Evolutionary conservation across 116 monocot species (phyloP), one percentile per base, ranked within the genome.

Genomic region (Phalaenopsis hybrid): DNA sequence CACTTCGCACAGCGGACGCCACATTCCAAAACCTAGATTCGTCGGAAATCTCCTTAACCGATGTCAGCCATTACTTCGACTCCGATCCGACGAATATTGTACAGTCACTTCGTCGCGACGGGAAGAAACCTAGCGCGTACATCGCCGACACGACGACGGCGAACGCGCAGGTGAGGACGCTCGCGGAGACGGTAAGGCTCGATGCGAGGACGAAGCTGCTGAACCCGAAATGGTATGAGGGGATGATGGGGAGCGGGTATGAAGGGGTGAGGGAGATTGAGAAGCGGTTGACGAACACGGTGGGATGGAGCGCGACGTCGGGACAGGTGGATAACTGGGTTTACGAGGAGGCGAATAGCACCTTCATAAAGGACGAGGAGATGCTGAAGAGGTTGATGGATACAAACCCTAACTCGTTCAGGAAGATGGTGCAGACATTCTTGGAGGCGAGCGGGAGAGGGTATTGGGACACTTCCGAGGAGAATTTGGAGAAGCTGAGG

Each of bases 11-110:
- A 0, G 99, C 99, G 0, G 99, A 99, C 59, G 99, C 99, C 31
- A 99, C 95, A 0, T 99, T 99, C 92, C 99, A 99, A 80, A 99
- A 99, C 86, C 92, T 99, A 33, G 99, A 99, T 84, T 99, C 99
- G 1, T 93, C 95, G 13, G 99, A 99, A 84, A 99, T 99, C 18
- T 99, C 99, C 0, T 81, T 99, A 4, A 99, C 99, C 18, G 99
- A 99, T 63, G 95, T 99, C 23, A 99, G 99, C 88, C 95, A 99
- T 85, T 99, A 99, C 91, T 99, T 99, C 84, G 99, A 99, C 84
- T 93, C 93, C 0, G 95, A 99, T 76, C 99, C 99, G 23, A 99
- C 98, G 5, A 99, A 99, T 21, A 87, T 99, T 55, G 99, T 95
- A 51, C 89, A 86, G 37, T 81, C 88, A 7, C 87, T 99, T 67